phyloP scores from a whole-genome alignment of 192 early-diverging fungal genomes.

The Coemansia sp. region DNA sequence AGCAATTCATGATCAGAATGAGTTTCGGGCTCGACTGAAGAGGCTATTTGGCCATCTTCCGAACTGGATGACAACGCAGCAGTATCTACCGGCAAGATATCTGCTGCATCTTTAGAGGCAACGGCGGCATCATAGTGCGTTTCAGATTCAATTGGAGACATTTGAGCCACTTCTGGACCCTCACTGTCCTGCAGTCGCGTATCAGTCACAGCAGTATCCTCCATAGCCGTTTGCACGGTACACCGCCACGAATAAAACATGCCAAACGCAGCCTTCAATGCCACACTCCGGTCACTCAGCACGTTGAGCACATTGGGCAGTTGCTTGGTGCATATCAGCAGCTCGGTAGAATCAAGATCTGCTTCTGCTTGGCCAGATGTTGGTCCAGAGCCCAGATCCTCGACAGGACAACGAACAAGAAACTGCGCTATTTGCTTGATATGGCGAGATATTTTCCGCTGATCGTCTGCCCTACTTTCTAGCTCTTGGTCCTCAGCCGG shows the following conservation, averaged over 20 bases:
- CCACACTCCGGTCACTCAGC: constrained; percentile 1
- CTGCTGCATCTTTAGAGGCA: too few species aligned
- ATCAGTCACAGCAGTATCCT: too few species aligned
- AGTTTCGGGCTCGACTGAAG: too few species aligned
- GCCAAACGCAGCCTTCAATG: constrained; percentile 1
- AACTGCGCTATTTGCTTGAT: constrained; percentile 5
- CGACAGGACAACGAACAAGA: not conserved
- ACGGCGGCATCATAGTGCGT: too few species aligned
- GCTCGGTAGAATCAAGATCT: not conserved
- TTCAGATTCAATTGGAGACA: too few species aligned
- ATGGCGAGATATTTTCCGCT: not conserved
- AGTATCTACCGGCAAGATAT: too few species aligned
- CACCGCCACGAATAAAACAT: constrained; percentile 2
- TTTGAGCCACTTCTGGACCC: too few species aligned
- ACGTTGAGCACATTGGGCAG: not conserved
- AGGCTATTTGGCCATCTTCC: too few species aligned
- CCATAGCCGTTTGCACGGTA: not conserved
- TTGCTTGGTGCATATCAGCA: not conserved
- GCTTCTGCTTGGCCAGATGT: not conserved
- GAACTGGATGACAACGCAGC: too few species aligned
- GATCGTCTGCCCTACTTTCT: not conserved
- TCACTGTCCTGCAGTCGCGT: too few species aligned
- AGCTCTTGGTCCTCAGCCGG: too few species aligned
- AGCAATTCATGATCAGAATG: too few species aligned
- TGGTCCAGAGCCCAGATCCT: not conserved